Base-by-base conservation (phyloP, 192 early-diverging fungal species). In the Coemansia sp. region DNA sequence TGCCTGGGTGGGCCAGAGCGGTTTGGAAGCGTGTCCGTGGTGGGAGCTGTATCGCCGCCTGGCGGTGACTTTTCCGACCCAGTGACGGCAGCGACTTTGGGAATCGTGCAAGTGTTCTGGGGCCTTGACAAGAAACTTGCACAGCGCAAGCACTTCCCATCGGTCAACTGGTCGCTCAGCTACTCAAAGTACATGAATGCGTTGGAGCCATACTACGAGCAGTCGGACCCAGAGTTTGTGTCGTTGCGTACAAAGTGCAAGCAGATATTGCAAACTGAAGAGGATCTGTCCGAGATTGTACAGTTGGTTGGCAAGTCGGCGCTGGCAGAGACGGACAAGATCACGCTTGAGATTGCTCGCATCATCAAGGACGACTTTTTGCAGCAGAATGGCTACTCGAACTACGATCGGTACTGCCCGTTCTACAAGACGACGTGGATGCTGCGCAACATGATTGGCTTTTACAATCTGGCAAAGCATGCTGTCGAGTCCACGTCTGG, bases 91-190 rank as follows among this genome's bases (percentile, higher is more conserved):
- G 89, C 97, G 12, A 99, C 97, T 2, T 84, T 99, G 50, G 86
- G 95, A 83, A 99, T 99, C 82, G 97, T 99, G 3, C 97, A 99
- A 76, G 97, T 99, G 48, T 99, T 99, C 87, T 99, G 97, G 97
- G 97, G 95, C 73, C 76, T 99, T 60, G 97, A 99, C 83, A 99
- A 99, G 87, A 99, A 99, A 83, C 84, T 99, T 35, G 97, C 97
- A 7, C 97, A 99, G 80, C 89, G 97, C 70, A 99, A 99, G 85
- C 97, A 99, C 83, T 99, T 99, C 87, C 97, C 97, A 3, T 98
- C 96, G 14, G 94, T 99, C 67, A 98, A 99, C 84, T 99, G 97
- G 97, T 94, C 90, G 39, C 83, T 95, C 72, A 89, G 86, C 70
- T 99, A 97, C 84, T 94, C 93, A 72, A 98, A 98, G 86, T 99